These are phyloP conservation scores for Phylloboletellus chloephorus DNA, from an alignment of 1,284 basidiomycete genomes.

Conservation along the genomic window DNA sequence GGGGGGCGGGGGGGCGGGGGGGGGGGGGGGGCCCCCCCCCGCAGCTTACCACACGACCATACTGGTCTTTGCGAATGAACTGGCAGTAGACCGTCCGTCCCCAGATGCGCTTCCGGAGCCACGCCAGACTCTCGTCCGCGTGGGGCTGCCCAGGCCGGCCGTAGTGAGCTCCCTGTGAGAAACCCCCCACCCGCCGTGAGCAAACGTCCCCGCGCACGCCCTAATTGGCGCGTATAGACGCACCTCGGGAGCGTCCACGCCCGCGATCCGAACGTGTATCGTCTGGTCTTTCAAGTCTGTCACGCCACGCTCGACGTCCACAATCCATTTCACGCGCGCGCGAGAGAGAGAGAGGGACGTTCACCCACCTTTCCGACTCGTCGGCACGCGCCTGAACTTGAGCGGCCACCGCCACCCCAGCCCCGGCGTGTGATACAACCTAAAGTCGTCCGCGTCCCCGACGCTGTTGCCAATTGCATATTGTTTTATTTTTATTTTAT, in stretches of 20 bases:
- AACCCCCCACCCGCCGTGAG: neutral
- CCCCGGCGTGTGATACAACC: conserved; percentile 79
- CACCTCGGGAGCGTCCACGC: conserved; percentile 88
- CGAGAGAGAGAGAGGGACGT: neutral
- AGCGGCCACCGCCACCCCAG: conserved; percentile 69
- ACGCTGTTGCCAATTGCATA: conserved; percentile 48
- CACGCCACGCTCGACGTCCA: neutral
- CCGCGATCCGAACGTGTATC: conserved; percentile 79
- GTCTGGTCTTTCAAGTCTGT: conserved; percentile 72
- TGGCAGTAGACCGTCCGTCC: conserved; percentile 65
- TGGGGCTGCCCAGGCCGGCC: conserved; percentile 73
- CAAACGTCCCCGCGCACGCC: no score
- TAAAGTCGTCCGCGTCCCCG: conserved; percentile 77
- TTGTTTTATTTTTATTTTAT: neutral
- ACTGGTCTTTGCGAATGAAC: conserved; percentile 73
- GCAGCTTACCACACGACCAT: conserved; percentile 62
- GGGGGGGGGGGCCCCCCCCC: neutral
- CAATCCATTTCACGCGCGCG: neutral
- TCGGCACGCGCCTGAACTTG: conserved; percentile 63
- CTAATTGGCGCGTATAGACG: no score
- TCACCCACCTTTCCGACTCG: conserved; percentile 52
- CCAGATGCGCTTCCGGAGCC: conserved; percentile 56
- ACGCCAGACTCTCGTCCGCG: conserved; percentile 62
- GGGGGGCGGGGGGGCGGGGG: neutral
- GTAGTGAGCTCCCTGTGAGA: conserved; percentile 64